phyloP scores from a whole-genome alignment of 129 eudicot genomes.

The Deinandra increscens region DNA sequence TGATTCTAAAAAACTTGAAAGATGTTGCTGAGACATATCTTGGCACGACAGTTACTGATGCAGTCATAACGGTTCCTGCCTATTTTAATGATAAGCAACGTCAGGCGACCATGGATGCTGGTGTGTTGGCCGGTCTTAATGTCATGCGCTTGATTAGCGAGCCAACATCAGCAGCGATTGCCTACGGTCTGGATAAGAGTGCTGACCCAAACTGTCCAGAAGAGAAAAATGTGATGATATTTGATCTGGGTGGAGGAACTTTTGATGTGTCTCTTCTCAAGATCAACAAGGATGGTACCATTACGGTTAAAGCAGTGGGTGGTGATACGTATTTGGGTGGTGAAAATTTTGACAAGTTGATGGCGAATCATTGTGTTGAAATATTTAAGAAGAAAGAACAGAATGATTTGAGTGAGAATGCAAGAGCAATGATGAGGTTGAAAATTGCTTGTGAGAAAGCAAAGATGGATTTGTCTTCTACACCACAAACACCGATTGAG shows the following conservation, averaged over 20 bases:
- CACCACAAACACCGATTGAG: not conserved
- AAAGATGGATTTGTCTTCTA: constrained; percentile 4
- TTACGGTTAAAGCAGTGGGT: constrained; percentile 7
- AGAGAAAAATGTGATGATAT: not conserved
- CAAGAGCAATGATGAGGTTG: constrained; percentile 9
- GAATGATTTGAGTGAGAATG: not conserved
- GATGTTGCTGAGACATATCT: not conserved
- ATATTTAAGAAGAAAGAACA: constrained; percentile 5
- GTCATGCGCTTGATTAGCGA: constrained; percentile 6
- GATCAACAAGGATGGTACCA: not conserved
- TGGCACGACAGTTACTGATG: constrained; percentile 6
- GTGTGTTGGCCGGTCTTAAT: not conserved
- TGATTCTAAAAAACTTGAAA: not conserved
- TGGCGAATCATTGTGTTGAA: constrained; percentile 11
- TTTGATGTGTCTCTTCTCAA: constrained; percentile 16
- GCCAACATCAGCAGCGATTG: constrained; percentile 2
- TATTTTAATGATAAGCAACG: constrained; percentile 12
- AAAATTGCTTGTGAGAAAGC: constrained; percentile 5
- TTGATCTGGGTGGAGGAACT: constrained; percentile 6
- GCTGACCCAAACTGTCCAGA: constrained; percentile 2
- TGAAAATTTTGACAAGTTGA: constrained; percentile 4
- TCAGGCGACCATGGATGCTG: constrained; percentile 12
- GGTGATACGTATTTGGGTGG: constrained; percentile 6
- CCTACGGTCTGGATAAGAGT: not conserved
- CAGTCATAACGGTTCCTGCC: constrained; percentile 10